Evolutionary conservation across 2,329 filamentous ascomycete genomes (phyloP), one percentile per base, ranked within the genome.

Genomic region (Aureobasidium melanogenum): DNA sequence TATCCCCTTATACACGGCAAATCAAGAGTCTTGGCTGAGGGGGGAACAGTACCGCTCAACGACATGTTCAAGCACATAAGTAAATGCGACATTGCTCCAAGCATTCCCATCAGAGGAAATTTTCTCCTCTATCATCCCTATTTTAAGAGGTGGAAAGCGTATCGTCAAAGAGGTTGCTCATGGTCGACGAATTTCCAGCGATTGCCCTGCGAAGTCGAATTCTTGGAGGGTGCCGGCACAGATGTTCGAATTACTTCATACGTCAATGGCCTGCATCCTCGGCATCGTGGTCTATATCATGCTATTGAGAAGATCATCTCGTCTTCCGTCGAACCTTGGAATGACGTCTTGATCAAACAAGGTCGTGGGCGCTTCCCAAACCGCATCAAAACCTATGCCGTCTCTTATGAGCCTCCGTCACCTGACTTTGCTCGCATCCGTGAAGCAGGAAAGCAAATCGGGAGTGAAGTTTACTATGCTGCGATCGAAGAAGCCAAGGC

Each of bases 1-100:
- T 68, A 63, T 52, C 67, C 68, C 12, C 56, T 69, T 9, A 41
- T 68, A 12, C 68, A 67, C 63, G 68, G 67, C 12, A 46, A 59
- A 63, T 39, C 66, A 41, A 52, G 62, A 22, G 66, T 67, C 36
- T 48, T 69, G 3, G 41, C 44, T 14, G 32, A 64, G 26, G 62
- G 60, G 8, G 30, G 19, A 36, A 26, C 24, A 19, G 55, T 58
- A 57, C 62, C 57, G 17, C 30, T 69, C 10, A 38, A 61, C 5
- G 48, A 66, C 43, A 68, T 63, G 54, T 28, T 65, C 22, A 7
- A 57, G 6, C 48, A 24, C 14, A 41, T 30, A 30, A 65, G 62
- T 4, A 50, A 62, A n/a, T 63, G 65, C 28, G 34, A 38, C 30
- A 58, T 63, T 19, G 52, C 56, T n/a, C 34, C 47, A 41, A 34